phyloP scores from a whole-genome alignment of 1,284 basidiomycete genomes.

The Apiotrichum siamense region DNA sequence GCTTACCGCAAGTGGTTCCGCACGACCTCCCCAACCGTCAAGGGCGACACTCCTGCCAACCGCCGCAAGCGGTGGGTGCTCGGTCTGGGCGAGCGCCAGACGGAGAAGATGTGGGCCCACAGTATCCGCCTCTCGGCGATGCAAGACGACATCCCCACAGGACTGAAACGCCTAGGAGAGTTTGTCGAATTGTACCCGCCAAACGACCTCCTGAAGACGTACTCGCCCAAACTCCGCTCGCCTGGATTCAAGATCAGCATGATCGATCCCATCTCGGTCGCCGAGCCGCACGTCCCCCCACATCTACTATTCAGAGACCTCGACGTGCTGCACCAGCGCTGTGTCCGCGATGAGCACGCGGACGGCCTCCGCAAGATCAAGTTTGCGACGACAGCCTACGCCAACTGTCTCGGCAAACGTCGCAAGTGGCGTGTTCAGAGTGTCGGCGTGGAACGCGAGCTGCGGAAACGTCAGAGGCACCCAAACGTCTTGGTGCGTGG shows the following conservation, averaged over 20 bases:
- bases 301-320: slow-evolving; percentile 44
- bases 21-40: background rate
- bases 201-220: slow-evolving; percentile 21
- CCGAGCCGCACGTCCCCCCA: slow-evolving; percentile 44
- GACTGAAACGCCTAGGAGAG: slow-evolving; percentile 19
- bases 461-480: background rate
- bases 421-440: slow-evolving; percentile 29
- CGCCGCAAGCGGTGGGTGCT: slow-evolving; percentile 17
- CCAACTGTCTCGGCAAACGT: slow-evolving; percentile 27
- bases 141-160: slow-evolving; percentile 12
- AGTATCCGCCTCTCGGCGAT: slow-evolving; percentile 35
- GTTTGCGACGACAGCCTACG: slow-evolving; percentile 29
- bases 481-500: background rate
- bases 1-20: slow-evolving; percentile 22
- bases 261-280: slow-evolving; percentile 21
- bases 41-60: background rate
- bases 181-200: slow-evolving; percentile 39
- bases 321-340: slow-evolving; percentile 37
- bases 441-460: slow-evolving; percentile 16
- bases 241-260: slow-evolving; percentile 27
- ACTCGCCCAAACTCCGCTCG: slow-evolving; percentile 15
- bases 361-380: slow-evolving; percentile 31
- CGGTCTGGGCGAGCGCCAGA: slow-evolving; percentile 37
- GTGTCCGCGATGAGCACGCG: slow-evolving; percentile 31
- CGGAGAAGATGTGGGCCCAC: slow-evolving; percentile 36